Evolutionary conservation across 2,329 filamentous ascomycete species (phyloP).

Genomic region (Rhynchosporium agropyri): DNA sequence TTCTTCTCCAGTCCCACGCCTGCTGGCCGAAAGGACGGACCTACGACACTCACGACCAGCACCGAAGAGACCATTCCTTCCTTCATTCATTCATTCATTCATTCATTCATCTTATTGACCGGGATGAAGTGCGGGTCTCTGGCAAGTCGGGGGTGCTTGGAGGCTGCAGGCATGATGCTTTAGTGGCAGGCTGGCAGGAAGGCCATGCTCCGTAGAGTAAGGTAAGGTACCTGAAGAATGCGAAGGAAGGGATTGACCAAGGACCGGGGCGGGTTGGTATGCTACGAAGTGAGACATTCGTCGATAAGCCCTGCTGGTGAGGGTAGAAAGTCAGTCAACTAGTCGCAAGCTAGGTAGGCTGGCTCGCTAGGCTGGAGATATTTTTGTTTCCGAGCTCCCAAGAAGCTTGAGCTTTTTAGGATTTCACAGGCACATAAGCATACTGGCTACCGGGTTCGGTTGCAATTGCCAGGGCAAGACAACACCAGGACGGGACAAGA

Average conservation of each 20-base stretch:
- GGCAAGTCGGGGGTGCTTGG: constrained; percentile 19
- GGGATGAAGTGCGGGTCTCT: constrained; percentile 35
- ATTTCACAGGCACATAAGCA: constrained; percentile 1
- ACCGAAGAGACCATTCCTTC: constrained; percentile 7
- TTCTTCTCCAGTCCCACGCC: constrained; percentile 36
- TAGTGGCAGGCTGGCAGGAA: not conserved
- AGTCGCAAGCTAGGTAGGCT: not conserved
- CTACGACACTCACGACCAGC: constrained; percentile 21
- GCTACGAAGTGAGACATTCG: constrained; percentile 5
- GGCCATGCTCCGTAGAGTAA: too few species aligned
- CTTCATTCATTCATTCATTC: too few species aligned
- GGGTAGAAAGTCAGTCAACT: constrained; percentile 1
- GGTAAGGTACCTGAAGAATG: too few species aligned
- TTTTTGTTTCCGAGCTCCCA: constrained; percentile 12
- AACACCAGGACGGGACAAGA: not conserved
- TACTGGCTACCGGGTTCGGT: not conserved
- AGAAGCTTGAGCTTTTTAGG: constrained; percentile 9
- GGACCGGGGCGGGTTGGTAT: constrained; percentile 5
- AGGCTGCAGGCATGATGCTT: constrained; percentile 13
- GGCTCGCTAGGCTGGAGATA: constrained; percentile 18
- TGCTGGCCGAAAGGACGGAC: constrained; percentile 34
- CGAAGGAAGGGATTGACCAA: not conserved
- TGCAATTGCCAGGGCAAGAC: too few species aligned
- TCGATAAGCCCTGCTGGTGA: not conserved
- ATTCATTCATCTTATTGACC: not conserved